These are phyloP conservation scores for Kickxella alabastrina DNA, from an alignment of 192 early-diverging fungal genomes.

Conservation along the genomic window DNA sequence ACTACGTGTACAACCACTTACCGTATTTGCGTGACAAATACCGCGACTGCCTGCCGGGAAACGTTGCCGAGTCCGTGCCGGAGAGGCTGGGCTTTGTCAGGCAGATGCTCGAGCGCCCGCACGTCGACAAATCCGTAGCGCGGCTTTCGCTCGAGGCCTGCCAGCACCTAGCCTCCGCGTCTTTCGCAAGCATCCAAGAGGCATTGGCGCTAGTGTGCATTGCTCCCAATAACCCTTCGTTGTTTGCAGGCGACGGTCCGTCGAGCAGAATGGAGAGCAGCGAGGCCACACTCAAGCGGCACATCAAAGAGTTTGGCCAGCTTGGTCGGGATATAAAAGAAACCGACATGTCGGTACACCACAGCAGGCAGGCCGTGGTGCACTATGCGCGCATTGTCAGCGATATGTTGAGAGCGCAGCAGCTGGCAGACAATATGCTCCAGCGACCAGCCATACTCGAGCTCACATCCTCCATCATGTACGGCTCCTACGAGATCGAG, in stretches of 20 bases:
- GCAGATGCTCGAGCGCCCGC: slow-evolving; percentile 35
- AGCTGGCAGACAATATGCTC: neutral
- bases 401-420: slow-evolving; percentile 3
- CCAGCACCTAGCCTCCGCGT: neutral
- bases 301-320: neutral
- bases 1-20: slow-evolving; percentile 70
- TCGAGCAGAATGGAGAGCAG: neutral
- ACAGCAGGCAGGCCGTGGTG: slow-evolving; percentile 4
- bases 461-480: slow-evolving; percentile 21
- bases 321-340: neutral
- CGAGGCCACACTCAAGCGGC: neutral
- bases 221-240: too few species aligned
- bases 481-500: slow-evolving; percentile 24
- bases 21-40: slow-evolving; percentile 71
- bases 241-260: neutral
- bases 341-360: neutral
- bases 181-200: neutral
- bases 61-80: slow-evolving; percentile 30
- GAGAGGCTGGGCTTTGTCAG: slow-evolving; percentile 13
- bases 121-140: slow-evolving; percentile 2
- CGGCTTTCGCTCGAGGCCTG: slow-evolving; percentile 8
- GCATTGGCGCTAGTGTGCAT: slow-evolving; percentile 1
- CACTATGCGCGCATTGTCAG: slow-evolving; percentile 10
- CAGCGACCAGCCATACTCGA: slow-evolving; percentile 1
- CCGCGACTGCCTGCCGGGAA: slow-evolving; percentile 27